phyloP scores from a whole-genome alignment of 768 basidiomycete genomes.

The Suillus weaverae region DNA sequence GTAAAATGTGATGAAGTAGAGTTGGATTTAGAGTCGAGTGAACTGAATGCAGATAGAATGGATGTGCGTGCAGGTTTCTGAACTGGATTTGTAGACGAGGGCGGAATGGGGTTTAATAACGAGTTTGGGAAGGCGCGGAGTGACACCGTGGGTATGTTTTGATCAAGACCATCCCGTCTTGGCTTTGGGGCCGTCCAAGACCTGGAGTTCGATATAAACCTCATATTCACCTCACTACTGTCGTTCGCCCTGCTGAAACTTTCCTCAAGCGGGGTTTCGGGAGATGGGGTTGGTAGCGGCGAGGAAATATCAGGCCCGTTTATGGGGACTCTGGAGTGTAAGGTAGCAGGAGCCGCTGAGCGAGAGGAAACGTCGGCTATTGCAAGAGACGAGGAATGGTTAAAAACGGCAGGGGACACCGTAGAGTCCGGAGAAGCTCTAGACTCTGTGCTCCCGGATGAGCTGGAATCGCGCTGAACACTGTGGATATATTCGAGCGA shows the following conservation, averaged over 20 bases:
- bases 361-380: background rate
- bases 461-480: background rate
- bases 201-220: background rate
- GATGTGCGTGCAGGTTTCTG: background rate
- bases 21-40: background rate
- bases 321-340: background rate
- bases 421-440: background rate
- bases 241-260: background rate
- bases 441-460: background rate
- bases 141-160: background rate
- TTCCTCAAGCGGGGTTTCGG: background rate
- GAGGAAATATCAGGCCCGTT: background rate
- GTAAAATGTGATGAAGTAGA: background rate
- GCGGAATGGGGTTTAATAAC: background rate
- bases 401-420: background rate
- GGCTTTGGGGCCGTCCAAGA: background rate
- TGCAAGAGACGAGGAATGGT: background rate
- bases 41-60: background rate
- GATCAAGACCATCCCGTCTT: background rate
- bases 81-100: too few relatives aligned
- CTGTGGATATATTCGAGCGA: background rate
- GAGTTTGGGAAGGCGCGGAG: background rate
- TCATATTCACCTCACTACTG: background rate
- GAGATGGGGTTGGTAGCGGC: background rate
- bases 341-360: background rate